phyloP scores from a whole-genome alignment of 2,329 filamentous ascomycete species.

The Fusarium napiforme region DNA sequence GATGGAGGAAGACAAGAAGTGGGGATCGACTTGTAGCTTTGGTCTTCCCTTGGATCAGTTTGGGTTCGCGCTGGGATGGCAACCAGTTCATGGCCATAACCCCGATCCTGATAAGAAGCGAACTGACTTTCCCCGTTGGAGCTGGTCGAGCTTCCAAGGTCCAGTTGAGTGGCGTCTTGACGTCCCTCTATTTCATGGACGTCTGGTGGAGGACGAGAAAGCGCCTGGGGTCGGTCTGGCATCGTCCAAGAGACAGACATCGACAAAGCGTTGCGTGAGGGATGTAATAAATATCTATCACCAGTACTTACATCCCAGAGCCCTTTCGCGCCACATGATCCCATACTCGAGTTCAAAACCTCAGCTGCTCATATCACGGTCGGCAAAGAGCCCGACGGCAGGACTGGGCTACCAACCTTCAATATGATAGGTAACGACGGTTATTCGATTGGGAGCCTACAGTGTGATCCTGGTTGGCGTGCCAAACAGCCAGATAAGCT shows the following conservation, averaged over 20 bases:
- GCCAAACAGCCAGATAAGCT: rapidly evolving
- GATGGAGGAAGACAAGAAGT: neutral
- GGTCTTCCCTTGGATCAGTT: neutral
- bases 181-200: neutral
- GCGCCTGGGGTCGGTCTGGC: neutral
- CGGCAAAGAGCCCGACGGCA: rapidly evolving
- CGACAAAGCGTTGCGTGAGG: neutral
- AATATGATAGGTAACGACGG: neutral
- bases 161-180: neutral
- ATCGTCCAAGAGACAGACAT: neutral
- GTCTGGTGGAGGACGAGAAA: neutral
- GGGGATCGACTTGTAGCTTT: neutral
- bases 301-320: neutral
- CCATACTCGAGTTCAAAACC: neutral
- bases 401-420: neutral
- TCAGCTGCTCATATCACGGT: neutral
- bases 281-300: neutral
- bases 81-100: neutral
- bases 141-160: neutral
- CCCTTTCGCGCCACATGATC: rapidly evolving
- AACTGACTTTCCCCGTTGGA: neutral
- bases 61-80: neutral
- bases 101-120: neutral
- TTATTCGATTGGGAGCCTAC: neutral
- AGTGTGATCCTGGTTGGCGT: neutral